phyloP scores from a whole-genome alignment of 352 stramenopile species.

The Globisporangium nagaii region DNA sequence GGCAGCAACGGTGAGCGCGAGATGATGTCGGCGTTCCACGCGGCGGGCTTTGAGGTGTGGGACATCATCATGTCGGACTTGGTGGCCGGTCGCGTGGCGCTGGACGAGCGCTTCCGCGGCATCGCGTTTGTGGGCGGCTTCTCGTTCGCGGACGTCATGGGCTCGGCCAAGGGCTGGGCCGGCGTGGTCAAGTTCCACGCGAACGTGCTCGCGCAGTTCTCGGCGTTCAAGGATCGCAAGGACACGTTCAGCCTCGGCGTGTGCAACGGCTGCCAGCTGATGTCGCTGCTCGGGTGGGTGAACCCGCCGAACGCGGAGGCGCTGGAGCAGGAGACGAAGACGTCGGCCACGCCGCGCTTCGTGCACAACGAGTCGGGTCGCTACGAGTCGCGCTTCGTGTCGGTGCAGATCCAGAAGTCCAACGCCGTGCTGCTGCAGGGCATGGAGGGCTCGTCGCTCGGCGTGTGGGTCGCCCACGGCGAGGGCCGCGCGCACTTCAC shows the following conservation, averaged over 20 bases:
- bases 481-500: constrained; percentile 96
- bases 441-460: constrained; percentile 96
- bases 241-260: constrained; percentile 99
- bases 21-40: constrained; percentile 97
- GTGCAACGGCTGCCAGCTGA: constrained; percentile 99
- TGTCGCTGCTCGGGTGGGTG: constrained; percentile 98
- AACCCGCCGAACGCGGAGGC: constrained; percentile 47
- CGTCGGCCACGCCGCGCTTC: constrained; percentile 88
- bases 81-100: constrained; percentile 82
- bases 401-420: constrained; percentile 93
- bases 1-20: constrained; percentile 99
- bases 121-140: constrained; percentile 99
- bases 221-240: constrained; percentile 91
- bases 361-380: constrained; percentile 96
- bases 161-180: constrained; percentile 98
- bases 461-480: constrained; percentile 96
- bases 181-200: constrained; percentile 97
- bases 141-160: constrained; percentile 98
- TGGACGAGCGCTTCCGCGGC: constrained; percentile 94
- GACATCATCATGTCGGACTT: constrained; percentile 98
- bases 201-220: constrained; percentile 94
- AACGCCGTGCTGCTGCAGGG: constrained; percentile 96
- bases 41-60: constrained; percentile 97
- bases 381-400: constrained; percentile 97
- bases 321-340: constrained; percentile 48